A percentile compares a stretch with the other conserved stretches of the same genome.
These are phyloP conservation scores for Fusarium sterilihyphosum DNA, from an alignment of 2,329 filamentous ascomycete genomes.

Conservation along the genomic window DNA sequence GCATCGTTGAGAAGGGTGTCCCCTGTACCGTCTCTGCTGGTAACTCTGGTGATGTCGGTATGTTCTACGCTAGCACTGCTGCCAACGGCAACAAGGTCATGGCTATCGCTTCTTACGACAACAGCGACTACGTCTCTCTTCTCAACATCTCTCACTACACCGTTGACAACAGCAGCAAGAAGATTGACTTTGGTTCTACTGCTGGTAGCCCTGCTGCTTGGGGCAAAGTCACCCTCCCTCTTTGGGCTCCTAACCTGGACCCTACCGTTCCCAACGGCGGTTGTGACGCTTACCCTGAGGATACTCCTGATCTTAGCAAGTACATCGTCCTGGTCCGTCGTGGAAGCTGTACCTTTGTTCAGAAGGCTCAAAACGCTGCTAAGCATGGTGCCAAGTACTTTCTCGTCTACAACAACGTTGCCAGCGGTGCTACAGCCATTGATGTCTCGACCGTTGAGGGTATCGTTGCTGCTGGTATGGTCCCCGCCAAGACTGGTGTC, in stretches of 20 bases:
- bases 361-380: conserved; percentile 65
- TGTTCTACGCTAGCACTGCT: conserved; percentile 62
- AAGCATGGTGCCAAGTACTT: conserved; percentile 68
- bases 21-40: conserved; percentile 64
- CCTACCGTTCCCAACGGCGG: conserved; percentile 58
- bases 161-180: conserved; percentile 47
- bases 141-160: conserved; percentile 54
- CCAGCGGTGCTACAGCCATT: neutral
- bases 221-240: conserved; percentile 55
- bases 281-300: conserved; percentile 61
- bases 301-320: conserved; percentile 65
- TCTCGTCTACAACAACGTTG: conserved; percentile 67
- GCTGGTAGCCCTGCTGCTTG: conserved; percentile 55
- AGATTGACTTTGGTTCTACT: conserved; percentile 53
- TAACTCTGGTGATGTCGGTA: conserved; percentile 57
- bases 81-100: conserved; percentile 59
- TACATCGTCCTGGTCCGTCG: conserved; percentile 69
- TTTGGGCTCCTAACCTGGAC: conserved; percentile 62
- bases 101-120: conserved; percentile 62
- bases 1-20: conserved; percentile 64
- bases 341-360: conserved; percentile 64
- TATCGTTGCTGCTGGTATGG: conserved; percentile 15
- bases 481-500: conserved; percentile 2
- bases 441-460: conserved; percentile 11
- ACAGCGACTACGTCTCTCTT: conserved; percentile 54